Percentiles rank a stretch among this genome's conserved stretches.
These are phyloP conservation scores for Maudiozyma serrabonitensis DNA, from an alignment of 805 yeast genomes.

Conservation along the genomic window DNA sequence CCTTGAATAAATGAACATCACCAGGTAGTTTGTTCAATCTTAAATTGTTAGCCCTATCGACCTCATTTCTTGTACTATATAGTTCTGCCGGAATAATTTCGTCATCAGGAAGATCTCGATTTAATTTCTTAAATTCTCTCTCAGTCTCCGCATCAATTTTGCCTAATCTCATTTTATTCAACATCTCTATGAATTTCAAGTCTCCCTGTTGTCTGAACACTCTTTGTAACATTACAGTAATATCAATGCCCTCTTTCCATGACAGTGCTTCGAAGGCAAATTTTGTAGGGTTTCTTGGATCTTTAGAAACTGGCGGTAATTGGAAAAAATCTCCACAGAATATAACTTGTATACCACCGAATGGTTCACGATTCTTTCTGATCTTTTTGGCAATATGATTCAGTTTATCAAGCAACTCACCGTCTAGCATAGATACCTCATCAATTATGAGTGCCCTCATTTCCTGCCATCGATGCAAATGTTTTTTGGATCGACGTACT, in stretches of 20 bases:
- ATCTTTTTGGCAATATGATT: conserved; percentile 48
- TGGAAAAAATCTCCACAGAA: conserved; percentile 79
- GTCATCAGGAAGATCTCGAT: conserved; percentile 43
- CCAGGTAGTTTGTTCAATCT: conserved; percentile 42
- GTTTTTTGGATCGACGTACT: conserved; percentile 43
- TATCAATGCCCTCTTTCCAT: conserved; percentile 51
- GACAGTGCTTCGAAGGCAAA: conserved; percentile 59
- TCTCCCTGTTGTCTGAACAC: conserved; percentile 77
- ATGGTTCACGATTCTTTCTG: conserved; percentile 41
- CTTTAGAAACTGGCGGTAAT: conserved; percentile 50
- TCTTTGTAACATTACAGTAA: conserved; percentile 49
- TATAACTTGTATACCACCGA: conserved; percentile 73
- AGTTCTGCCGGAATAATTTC: conserved; percentile 67
- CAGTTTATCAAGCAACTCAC: conserved; percentile 52
- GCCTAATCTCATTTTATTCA: conserved; percentile 67
- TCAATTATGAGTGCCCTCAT: conserved; percentile 59
- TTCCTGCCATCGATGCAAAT: conserved; percentile 44
- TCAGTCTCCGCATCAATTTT: conserved; percentile 39
- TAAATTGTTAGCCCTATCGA: conserved; percentile 50
- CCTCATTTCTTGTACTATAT: conserved; percentile 65
- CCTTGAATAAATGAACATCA: conserved; percentile 32
- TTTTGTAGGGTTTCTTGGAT: conserved; percentile 19
- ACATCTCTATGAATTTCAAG: conserved; percentile 56
- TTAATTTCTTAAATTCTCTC: conserved; percentile 40
- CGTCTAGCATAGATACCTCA: conserved; percentile 77